Evolutionary conservation across 129 eudicot species (phyloP), one percentile per base, ranked within the genome.

Genomic region (Kitagawia praeruptora): DNA sequence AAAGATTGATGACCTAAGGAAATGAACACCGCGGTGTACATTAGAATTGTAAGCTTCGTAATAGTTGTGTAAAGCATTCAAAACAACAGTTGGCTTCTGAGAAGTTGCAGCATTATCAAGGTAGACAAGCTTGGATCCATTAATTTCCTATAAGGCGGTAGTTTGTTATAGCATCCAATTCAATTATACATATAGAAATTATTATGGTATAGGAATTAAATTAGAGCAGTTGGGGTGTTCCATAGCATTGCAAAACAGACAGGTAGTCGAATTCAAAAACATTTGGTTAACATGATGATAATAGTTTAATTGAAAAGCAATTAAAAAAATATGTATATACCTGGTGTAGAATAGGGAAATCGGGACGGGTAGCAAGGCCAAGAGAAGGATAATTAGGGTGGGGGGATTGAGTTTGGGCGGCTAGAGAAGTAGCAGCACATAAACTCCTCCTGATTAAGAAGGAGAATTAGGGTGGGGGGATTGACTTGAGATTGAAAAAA

Each of bases 1-100:
- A 25, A 2, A 63, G 0, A 54, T 2, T 7, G 3, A 54, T 19
- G 14, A 96, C 99, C 99, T 96, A 75, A 96, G 82, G 71, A 85
- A 90, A 83, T 96, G 99, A 92, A 96, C 90, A 66, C 99, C 99
- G n/a, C 98, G 97, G 51, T 96, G 99, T 75, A 96, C 99, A 77
- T 96, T 96, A 34, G 98, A 86, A 88, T 96, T 96, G 81, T 90
- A 96, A 42, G 87, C 80, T 85, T 87, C 92, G 44, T 96, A 96
- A 81, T 96, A 96, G 74, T 87, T 82, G 79, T 81, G 87, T 80
- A 92, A 84, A 53, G 98, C 91, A 54, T 89, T 86, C 82, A 96
- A 78, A 16, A 96, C 99, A 77, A 86, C 89, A 41, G 89, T 67
- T 25, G 99, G 99, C 92, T 96, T 96, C 87, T 96, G 99, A 21